phyloP scores from a whole-genome alignment of 2,329 filamentous ascomycete species.

The Colletotrichum noveboracense region DNA sequence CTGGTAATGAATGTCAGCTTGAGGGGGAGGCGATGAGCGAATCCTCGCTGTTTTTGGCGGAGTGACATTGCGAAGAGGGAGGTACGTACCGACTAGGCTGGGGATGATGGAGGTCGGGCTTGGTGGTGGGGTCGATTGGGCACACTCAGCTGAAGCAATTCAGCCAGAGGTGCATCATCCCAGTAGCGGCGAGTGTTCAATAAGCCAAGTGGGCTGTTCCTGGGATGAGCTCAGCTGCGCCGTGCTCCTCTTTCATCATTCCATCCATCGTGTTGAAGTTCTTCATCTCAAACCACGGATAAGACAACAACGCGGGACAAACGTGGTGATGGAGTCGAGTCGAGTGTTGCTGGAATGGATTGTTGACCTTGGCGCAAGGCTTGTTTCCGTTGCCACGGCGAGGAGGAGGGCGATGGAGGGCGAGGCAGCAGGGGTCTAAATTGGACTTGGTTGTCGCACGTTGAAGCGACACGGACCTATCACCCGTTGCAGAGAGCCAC shows the following conservation, averaged over 20 bases:
- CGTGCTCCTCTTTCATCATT: not conserved
- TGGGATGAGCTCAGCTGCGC: not conserved
- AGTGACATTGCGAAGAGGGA: not conserved
- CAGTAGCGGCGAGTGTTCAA: not conserved
- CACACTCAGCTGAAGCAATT: slow-evolving; percentile 1
- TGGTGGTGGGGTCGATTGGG: not conserved
- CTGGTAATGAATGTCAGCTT: not conserved
- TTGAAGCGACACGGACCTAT: slow-evolving; percentile 18
- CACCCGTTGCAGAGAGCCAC: slow-evolving; percentile 5
- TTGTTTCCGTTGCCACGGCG: slow-evolving; percentile 15
- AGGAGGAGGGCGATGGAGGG: not conserved
- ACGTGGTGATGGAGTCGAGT: not conserved
- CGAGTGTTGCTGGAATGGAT: not conserved
- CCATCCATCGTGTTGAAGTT: not conserved
- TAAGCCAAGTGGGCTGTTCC: not conserved
- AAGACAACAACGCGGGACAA: not conserved
- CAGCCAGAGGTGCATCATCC: not conserved
- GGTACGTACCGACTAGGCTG: not conserved
- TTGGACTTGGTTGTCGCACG: slow-evolving; percentile 4
- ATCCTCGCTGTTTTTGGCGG: not conserved
- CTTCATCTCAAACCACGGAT: not conserved
- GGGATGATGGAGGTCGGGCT: not conserved
- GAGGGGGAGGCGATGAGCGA: not conserved
- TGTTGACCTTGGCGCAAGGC: slow-evolving; percentile 11
- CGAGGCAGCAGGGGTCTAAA: slow-evolving; percentile 4